Conservation (phyloP, 2,329 filamentous ascomycete species). For the Ophiostoma angusticollis region DNA sequence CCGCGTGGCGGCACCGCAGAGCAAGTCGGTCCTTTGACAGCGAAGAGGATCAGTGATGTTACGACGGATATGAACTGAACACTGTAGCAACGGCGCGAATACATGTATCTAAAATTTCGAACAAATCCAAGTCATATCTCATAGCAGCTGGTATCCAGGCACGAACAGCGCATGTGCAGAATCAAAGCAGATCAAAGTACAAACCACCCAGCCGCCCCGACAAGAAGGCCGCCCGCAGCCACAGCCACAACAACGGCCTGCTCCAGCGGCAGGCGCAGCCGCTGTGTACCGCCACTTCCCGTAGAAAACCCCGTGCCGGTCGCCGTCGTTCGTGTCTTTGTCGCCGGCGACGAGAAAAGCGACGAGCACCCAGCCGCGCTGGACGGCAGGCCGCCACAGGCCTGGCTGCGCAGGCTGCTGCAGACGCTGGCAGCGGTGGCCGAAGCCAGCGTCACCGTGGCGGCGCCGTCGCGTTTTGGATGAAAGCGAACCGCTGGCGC, state of each 20-base stretch:
- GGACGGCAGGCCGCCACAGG: conserved; percentile 13
- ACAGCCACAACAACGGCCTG: not conserved
- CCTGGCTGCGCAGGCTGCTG: conserved; percentile 15
- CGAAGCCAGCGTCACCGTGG: conserved; percentile 5
- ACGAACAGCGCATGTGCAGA: too few species aligned
- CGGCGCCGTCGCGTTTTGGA: conserved; percentile 10
- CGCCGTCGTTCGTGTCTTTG: not conserved
- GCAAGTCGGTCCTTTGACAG: not conserved
- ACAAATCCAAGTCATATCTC: too few species aligned
- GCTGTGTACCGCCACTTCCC: not conserved
- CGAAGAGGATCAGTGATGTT: not conserved
- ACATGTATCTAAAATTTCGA: too few species aligned
- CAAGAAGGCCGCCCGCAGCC: too few species aligned
- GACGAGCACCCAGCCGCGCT: conserved; percentile 6
- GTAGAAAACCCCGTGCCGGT: conserved; percentile 1
- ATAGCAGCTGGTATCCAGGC: too few species aligned
- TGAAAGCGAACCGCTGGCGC: too few species aligned
- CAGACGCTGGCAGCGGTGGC: conserved; percentile 10
- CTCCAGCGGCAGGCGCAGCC: not conserved
- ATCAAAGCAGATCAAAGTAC: too few species aligned
- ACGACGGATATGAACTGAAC: not conserved
- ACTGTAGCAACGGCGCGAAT: not conserved
- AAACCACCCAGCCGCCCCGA: too few species aligned
- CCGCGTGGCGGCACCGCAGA: not conserved
- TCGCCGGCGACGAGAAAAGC: not conserved